Conservation (phyloP, 164 flowering plant genomes). For the Brasenia schreberi region DNA sequence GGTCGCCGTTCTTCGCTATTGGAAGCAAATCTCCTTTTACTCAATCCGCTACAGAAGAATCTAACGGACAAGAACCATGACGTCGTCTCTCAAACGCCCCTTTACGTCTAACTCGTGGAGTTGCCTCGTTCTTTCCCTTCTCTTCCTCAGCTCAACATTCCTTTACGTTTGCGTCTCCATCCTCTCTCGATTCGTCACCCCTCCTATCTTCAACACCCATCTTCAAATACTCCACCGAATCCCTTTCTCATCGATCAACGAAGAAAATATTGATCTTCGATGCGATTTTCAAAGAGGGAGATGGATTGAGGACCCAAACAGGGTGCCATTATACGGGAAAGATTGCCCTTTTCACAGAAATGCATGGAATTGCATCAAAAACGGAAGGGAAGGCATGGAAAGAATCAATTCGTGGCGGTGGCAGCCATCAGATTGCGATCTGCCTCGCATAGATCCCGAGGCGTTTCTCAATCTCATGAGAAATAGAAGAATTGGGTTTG, state of each 20-base stretch:
- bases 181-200: slow-evolving; percentile 19
- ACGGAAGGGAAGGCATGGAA: slow-evolving; percentile 65
- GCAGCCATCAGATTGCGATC: slow-evolving; percentile 50
- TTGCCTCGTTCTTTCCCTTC: neutral
- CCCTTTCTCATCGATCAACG: slow-evolving; percentile 3
- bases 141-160: slow-evolving; percentile 26
- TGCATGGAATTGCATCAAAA: slow-evolving; percentile 84
- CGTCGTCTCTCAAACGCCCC: neutral
- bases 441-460: slow-evolving; percentile 40
- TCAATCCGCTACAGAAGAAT: too few species aligned
- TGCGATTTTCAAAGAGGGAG: slow-evolving; percentile 63
- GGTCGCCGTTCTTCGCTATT: too few species aligned
- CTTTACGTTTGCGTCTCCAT: slow-evolving; percentile 40
- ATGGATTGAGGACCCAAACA: slow-evolving; percentile 41
- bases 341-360: slow-evolving; percentile 82
- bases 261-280: neutral
- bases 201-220: slow-evolving; percentile 6
- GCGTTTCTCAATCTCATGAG: slow-evolving; percentile 52
- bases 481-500: slow-evolving; percentile 65
- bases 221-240: neutral
- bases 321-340: slow-evolving; percentile 42
- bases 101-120: neutral
- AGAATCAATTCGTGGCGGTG: slow-evolving; percentile 79
- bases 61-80: too few species aligned
- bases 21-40: too few species aligned